Conservation (phyloP, 2,329 filamentous ascomycete genomes). For the Ascocoryne sarcoides region DNA sequence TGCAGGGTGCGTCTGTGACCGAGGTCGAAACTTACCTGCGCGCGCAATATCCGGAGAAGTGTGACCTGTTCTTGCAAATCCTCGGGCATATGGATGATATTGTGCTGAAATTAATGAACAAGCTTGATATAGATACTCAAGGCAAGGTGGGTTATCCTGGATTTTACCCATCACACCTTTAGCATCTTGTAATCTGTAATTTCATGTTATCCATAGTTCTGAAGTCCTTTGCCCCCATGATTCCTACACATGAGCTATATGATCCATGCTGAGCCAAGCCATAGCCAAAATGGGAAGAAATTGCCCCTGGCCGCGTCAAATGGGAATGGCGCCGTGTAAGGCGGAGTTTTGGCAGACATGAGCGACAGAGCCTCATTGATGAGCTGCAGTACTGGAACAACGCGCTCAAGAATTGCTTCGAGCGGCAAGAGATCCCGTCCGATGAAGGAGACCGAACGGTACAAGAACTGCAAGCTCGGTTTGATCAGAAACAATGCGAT, state of each 20-base stretch:
- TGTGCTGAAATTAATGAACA: conserved; percentile 1
- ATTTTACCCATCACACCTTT: too few relatives aligned
- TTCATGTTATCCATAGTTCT: too few relatives aligned
- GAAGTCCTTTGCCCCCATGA: background rate
- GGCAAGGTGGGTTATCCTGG: too few relatives aligned
- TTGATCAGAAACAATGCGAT: background rate
- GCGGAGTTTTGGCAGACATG: background rate
- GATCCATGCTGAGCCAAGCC: background rate
- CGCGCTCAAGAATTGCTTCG: background rate
- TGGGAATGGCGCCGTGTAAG: conserved; percentile 1
- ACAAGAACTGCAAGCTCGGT: background rate
- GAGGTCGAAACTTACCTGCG: background rate
- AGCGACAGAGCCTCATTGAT: background rate
- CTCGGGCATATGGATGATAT: background rate
- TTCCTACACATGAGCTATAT: background rate
- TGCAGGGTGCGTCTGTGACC: background rate
- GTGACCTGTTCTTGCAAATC: background rate
- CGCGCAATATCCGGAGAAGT: background rate
- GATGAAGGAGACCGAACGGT: background rate
- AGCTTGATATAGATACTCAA: conserved; percentile 2
- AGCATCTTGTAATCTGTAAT: too few relatives aligned
- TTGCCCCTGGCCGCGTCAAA: background rate
- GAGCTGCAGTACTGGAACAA: background rate
- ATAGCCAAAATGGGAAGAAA: conserved; percentile 1
- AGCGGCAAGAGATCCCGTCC: background rate